Evolutionary conservation across 2,329 filamentous ascomycete species (phyloP), one percentile per base, ranked within the genome.

Genomic region (Bertia moriformis): DNA sequence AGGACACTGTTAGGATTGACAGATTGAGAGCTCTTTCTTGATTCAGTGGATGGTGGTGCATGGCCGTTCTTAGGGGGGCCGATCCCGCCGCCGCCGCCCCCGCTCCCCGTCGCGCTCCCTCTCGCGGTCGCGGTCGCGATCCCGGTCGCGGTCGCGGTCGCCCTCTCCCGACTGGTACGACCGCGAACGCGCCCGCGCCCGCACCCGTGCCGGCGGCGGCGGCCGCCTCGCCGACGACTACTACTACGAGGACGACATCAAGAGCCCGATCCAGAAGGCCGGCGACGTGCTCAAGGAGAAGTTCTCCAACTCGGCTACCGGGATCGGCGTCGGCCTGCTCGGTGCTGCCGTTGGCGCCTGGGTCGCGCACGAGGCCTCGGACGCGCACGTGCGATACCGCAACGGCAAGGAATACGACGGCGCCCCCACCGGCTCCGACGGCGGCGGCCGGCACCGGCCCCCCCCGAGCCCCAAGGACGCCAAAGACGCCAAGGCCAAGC

Each of bases 311-410:
- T 66, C 66, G 3, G 56, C 56, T 2, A 56, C 65, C 1, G 69
- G 69, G 3, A 52, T 73, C 2, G 67, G 68, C 29, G 62, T 63
- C 4, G 63, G 67, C 18, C 58, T 73, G 5, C 50, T 73, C 2
- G 70, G 70, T 14, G 69, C 70, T 17, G 57, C 73, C 1, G 62
- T 72, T 1, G 70, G 70, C 24, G 70, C 69, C 3, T 51, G 71
- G 7, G 67, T 67, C n/a, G 69, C 64, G 14, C 58, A 63, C 19
- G 63, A 69, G 46, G 66, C 60, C 1, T 59, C 58, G 35, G 63
- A 66, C 20, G 60, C 59, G 4, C 56, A 58, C n/a, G 51, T 49
- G 38, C 50, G 51, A 18, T 49, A 55, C 18, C 45, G 46, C 14
- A 43, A 44, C 29, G 38, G 42, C 4, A 46, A 48, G 19, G 22